Evolutionary conservation across 1,284 basidiomycete species (phyloP), one percentile per base, ranked within the genome.

Genomic region (Tilletia walkeri): DNA sequence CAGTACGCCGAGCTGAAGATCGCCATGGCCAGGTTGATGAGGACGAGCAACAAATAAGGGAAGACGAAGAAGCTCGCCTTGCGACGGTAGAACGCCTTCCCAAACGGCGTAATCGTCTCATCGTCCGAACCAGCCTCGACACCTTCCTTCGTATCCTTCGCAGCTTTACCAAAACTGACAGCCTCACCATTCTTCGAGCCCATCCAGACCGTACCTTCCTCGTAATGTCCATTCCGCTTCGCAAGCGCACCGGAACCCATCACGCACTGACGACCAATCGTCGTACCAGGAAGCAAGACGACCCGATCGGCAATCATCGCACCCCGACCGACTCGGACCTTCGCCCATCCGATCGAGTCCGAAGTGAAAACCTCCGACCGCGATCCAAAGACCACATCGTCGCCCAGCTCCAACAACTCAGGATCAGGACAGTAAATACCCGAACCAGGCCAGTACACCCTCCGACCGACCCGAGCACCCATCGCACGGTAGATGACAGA

Each of bases 251-350:
- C 82, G 2, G 82, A 83, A 18, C 82, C 82, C 82, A 83, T 83
- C 54, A 83, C 82, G 69, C 80, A 82, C 69, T 80, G 82, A 65
- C 75, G 74, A 45, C 82, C 82, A 20, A 83, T 70, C 20, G 80
- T 80, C n/a, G 76, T 78, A 48, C 82, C 82, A 5, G 82, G 82
- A 12, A 83, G 72, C 18, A 83, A 67, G 45, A 82, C 81, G 30
- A 83, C 82, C 66, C 82, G 80, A 68, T 83, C 82, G 50, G 82
- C 82, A 74, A 83, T 82, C 82, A 83, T 83, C 39, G 82, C 82
- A 20, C 82, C 81, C 45, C 81, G 78, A 48, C 80, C 80, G 3
- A 83, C 77, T 30, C 81, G 78, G 10, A 83, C 77, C 24, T 79
- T 77, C n/a, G 81, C 81, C 74, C 80, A 81, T 63, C 82, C 81